These are phyloP conservation scores for Penicillium paxilli DNA, from an alignment of 495 filamentous ascomycete species.

Conservation along the genomic window DNA sequence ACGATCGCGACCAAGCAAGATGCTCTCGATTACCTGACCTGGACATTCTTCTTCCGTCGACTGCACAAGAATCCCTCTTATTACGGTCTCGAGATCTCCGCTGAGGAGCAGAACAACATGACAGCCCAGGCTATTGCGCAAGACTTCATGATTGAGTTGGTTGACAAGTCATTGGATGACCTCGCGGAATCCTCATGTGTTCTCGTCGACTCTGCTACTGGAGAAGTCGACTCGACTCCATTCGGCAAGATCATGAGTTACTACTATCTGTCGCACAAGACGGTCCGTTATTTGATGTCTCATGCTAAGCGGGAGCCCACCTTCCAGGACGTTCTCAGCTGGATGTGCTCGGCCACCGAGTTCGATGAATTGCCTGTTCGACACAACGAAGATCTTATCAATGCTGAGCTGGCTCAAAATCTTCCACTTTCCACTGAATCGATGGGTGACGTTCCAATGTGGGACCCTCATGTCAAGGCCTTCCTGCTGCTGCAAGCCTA, in stretches of 20 bases:
- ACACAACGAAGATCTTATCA: constrained; percentile 98
- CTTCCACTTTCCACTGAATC: constrained; percentile 66
- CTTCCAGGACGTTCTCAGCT: constrained; percentile 83
- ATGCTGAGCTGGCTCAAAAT: constrained; percentile 81
- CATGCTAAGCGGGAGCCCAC: constrained; percentile 74
- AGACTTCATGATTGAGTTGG: constrained; percentile 88
- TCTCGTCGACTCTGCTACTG: constrained; percentile 70
- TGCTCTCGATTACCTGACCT: constrained; percentile 95
- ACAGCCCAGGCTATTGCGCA: constrained; percentile 81
- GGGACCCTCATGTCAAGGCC: constrained; percentile 98
- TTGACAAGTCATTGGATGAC: constrained; percentile 79
- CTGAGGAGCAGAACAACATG: constrained; percentile 90
- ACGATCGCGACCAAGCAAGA: constrained; percentile 94
- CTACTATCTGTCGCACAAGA: constrained; percentile 97
- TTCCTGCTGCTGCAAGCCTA: constrained; percentile 93
- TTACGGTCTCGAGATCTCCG: constrained; percentile 92
- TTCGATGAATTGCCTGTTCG: constrained; percentile 98
- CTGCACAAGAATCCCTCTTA: constrained; percentile 98
- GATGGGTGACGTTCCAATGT: constrained; percentile 81
- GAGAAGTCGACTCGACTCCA: constrained; percentile 83
- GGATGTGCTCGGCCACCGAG: constrained; percentile 92
- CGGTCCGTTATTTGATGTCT: constrained; percentile 77
- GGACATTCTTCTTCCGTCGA: constrained; percentile 98
- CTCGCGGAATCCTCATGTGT: constrained; percentile 83
- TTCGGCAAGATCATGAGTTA: constrained; percentile 98